Evolutionary conservation across 2,329 filamentous ascomycete species (phyloP), one percentile per base, ranked within the genome.

Genomic region (Talaromyces sp.): DNA sequence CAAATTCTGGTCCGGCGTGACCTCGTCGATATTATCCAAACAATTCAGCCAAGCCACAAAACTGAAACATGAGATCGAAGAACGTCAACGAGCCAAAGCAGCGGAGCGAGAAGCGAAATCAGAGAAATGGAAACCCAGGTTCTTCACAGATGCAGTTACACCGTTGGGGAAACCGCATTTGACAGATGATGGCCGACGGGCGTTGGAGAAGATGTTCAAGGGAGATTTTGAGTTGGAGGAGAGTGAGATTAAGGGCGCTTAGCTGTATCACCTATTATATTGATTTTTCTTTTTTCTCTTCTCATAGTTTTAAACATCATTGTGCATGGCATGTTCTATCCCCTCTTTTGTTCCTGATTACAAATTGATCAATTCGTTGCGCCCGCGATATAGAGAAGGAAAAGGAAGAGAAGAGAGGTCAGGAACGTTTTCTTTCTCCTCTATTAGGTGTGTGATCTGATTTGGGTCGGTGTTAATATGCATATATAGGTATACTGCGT

Each of bases 51-150:
- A 88, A 63, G 94, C 94, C 7, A 99, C 94, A 21, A 84, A 83
- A 19, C 78, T 94, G 62, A 99, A 99, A 78, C 85, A 91, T 60
- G 91, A 96, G 67, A 84, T 99, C 10, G 94, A 99, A 73, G 94
- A 99, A 73, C 81, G 81, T 43, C 94, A 99, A 76, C 82, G 94
- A 33, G 84, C 89, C 67, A 93, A 90, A 75, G 92, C 90, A 1
- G 85, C 90, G 88, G 93, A 69, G 81, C 81, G 45, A 81, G 81
- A 13, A 83, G 85, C 11, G 81, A 52, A 37, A 17, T 2, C 33
- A 2, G 33, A 83, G 59, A 82, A 84, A 35, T 99, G 89, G 86
- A 80, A 86, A 64, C 94, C 94, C n/a, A 81, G 91, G 43, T 99
- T 96, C 76, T 99, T 99, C 75, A 85, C 80, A 0, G 80, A 79